Evolutionary conservation across 2,329 filamentous ascomycete genomes (phyloP), one percentile per base, ranked within the genome.

Genomic region (Pseudocercospora fuligena): DNA sequence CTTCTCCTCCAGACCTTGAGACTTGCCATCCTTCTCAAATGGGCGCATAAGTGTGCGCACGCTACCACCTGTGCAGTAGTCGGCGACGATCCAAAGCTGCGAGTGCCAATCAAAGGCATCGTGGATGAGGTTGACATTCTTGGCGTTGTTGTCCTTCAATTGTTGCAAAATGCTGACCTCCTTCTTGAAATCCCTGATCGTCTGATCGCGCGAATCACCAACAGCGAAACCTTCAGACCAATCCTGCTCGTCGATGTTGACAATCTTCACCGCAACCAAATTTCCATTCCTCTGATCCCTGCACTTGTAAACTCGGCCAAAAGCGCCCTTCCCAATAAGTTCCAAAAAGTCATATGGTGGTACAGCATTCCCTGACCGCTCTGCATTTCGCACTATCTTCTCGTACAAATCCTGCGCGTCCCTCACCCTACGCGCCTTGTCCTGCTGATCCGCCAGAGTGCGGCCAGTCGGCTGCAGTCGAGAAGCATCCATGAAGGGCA

Each of bases 81-180:
- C 92, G 66, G 91, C 94, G 64, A 95, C 88, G 82, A 95, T 92
- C 92, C 92, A 96, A 81, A 96, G 89, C 67, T 92, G 88, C 72
- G 91, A 89, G 49, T 91, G 90, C 43, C 94, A 88, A 8, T 91
- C 88, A 21, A 94, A 84, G 4, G 91, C 91, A 71, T 94, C 92
- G 72, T 94, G 89, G 60, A 94, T 90, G 72, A 89, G 86, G 76
- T 94, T 95, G 80, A 96, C 89, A 75, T 94, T 94, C 71, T 87
- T 86, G 19, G 92, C 92, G 57, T 89, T 90, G 70, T 86, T 90
- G 71, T 92, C 89, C 74, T 90, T 89, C 60, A 96, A 83, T 65
- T 91, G 83, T 73, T 92, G 88, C 59, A 96, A 82, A 25, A 92
- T 87, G 57, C 83, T 85, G 51, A 88, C 89, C 74, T 90, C 88